A percentile compares a stretch with the other conserved stretches of the same genome.
Evolutionary conservation across 106 monocot species (phyloP).

Genomic region (Alisma plantagoaquatica): DNA sequence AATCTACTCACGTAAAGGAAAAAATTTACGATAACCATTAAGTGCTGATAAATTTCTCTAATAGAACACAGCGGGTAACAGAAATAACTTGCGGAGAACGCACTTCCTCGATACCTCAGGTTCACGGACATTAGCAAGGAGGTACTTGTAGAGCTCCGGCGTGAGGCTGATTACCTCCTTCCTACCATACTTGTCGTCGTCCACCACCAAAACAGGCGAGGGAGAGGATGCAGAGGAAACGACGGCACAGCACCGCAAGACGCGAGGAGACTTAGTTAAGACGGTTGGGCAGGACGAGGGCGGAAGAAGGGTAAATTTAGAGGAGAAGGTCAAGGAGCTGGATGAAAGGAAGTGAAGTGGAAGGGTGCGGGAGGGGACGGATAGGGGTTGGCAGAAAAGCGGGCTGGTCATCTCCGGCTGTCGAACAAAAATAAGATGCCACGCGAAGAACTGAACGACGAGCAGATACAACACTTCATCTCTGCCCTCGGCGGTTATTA

Average conservation of each 20-base stretch:
- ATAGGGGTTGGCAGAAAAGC: no score
- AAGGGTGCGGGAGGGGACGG: background rate
- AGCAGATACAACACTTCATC: no score
- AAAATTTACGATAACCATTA: no score
- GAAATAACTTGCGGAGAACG: no score
- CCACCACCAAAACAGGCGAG: conserved; percentile 21
- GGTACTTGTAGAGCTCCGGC: conserved; percentile 47
- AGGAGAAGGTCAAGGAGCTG: background rate
- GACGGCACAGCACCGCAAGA: background rate
- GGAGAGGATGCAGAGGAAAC: background rate
- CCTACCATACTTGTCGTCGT: conserved; percentile 32
- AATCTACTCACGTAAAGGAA: no score
- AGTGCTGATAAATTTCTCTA: no score
- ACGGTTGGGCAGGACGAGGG: background rate
- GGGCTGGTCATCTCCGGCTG: no score
- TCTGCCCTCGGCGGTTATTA: no score
- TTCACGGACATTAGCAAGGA: conserved; percentile 61
- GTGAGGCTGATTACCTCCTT: conserved; percentile 67
- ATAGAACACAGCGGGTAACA: no score
- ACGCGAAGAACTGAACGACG: no score
- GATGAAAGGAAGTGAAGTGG: background rate
- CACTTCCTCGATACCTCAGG: conserved; percentile 23
- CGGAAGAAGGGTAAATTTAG: background rate
- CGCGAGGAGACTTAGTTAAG: background rate
- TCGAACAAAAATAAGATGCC: no score